Conservation (phyloP, 306 rosid genomes). For the Ammopiptanthus mongolicus region DNA sequence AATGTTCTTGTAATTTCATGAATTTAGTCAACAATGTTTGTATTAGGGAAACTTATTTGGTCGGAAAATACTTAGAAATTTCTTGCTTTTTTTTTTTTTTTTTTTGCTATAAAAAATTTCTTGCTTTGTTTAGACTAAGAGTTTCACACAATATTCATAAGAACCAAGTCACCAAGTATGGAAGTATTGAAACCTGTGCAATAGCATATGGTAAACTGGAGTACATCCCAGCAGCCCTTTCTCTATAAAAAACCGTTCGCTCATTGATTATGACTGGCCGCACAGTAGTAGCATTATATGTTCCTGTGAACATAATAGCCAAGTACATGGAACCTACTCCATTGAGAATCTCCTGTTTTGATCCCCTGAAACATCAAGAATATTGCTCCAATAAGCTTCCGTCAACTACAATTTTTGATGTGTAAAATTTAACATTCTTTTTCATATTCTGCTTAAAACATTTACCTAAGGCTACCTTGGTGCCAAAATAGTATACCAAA, state of each 20-base stretch:
- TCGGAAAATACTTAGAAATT: no score
- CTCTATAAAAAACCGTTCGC: slow-evolving; percentile 22
- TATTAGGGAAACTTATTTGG: no score
- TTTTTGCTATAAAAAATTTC: no score
- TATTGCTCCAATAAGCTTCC: background rate
- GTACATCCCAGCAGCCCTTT: slow-evolving; percentile 25
- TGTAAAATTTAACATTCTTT: background rate
- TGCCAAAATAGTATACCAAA: slow-evolving; percentile 28
- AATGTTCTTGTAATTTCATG: no score
- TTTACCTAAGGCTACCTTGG: slow-evolving; percentile 15
- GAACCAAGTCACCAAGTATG: background rate
- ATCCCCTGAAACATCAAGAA: background rate
- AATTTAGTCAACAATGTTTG: no score
- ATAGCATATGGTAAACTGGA: slow-evolving; percentile 24
- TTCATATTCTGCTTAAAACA: background rate
- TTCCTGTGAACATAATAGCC: slow-evolving; percentile 14
- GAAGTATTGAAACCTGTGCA: slow-evolving; percentile 4
- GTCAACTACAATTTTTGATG: background rate
- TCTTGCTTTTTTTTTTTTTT: no score
- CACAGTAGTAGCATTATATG: background rate
- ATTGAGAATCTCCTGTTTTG: slow-evolving; percentile 12
- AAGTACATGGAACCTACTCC: slow-evolving; percentile 20
- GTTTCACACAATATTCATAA: background rate
- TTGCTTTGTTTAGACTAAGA: background rate
- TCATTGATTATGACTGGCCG: slow-evolving; percentile 11